Percentiles rank a stretch among this genome's conserved stretches.
Conservation (phyloP, 2,329 filamentous ascomycete genomes). For the Cadophora gregata region DNA sequence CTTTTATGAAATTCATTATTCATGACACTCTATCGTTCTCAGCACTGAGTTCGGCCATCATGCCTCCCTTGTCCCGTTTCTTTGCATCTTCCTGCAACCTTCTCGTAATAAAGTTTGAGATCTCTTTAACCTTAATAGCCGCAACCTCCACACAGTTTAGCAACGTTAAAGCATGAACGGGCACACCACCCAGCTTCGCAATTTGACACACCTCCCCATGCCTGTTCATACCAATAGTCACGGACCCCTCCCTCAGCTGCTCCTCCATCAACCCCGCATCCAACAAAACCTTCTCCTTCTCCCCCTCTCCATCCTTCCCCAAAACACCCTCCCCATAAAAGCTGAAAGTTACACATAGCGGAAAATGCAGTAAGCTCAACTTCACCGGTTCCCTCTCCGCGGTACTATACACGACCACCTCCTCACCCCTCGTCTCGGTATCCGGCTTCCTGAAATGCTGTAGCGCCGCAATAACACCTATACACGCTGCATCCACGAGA, state of each 20-base stretch:
- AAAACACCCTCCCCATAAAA: slow-evolving; percentile 64
- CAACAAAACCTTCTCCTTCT: slow-evolving; percentile 73
- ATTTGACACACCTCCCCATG: slow-evolving; percentile 52
- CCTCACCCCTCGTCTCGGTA: slow-evolving; percentile 82
- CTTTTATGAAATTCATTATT: slow-evolving; percentile 21
- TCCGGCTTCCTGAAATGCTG: slow-evolving; percentile 93
- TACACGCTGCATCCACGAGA: slow-evolving; percentile 82
- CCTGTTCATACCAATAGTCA: slow-evolving; percentile 69
- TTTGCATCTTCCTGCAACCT: slow-evolving; percentile 80
- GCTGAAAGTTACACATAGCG: slow-evolving; percentile 88
- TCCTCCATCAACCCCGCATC: slow-evolving; percentile 79
- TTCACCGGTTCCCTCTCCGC: slow-evolving; percentile 90
- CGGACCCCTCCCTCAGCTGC: slow-evolving; percentile 73
- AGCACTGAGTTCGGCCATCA: slow-evolving; percentile 77
- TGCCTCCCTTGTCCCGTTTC: slow-evolving; percentile 76
- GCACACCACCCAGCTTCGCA: slow-evolving; percentile 84
- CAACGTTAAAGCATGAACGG: slow-evolving; percentile 79
- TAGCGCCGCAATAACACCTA: slow-evolving; percentile 85
- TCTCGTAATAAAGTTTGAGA: slow-evolving; percentile 75
- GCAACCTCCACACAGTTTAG: slow-evolving; percentile 79
- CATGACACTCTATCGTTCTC: slow-evolving; percentile 74
- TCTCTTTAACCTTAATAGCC: slow-evolving; percentile 78
- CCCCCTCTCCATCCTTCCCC: slow-evolving; percentile 62
- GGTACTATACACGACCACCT: slow-evolving; percentile 81
- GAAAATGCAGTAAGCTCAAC: slow-evolving; percentile 88